phyloP scores from a whole-genome alignment of 2,329 filamentous ascomycete genomes.

The Dissoconium aciculare region DNA sequence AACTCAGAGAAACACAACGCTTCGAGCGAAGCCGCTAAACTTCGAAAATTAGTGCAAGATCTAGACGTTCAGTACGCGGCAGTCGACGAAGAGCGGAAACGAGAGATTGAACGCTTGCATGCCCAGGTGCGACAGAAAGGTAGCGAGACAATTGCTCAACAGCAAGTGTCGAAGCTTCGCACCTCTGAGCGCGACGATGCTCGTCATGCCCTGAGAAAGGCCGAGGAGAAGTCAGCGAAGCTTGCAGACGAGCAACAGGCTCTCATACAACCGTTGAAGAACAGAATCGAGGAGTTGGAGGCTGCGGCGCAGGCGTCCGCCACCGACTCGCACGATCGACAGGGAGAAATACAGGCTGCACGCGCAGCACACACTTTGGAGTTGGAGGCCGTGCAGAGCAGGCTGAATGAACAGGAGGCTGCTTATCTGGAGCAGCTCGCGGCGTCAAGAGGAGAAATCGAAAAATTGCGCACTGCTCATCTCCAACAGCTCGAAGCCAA shows the following conservation, averaged over 20 bases:
- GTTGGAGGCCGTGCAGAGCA: too few relatives aligned
- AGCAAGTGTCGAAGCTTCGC: not conserved
- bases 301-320: not conserved
- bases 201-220: not conserved
- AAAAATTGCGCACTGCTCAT: not conserved
- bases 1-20: not conserved
- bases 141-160: not conserved
- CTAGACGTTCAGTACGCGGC: not conserved
- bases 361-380: too few relatives aligned
- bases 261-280: not conserved
- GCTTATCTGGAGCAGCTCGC: not conserved
- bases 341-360: too few relatives aligned
- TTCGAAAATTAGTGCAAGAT: not conserved
- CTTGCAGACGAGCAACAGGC: not conserved
- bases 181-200: not conserved
- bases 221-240: not conserved
- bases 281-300: not conserved
- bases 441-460: not conserved
- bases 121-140: conserved; percentile 1
- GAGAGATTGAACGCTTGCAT: not conserved
- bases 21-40: not conserved
- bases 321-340: too few relatives aligned
- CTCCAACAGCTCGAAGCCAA: not conserved
- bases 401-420: not conserved
- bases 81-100: not conserved